phyloP scores from a whole-genome alignment of 2,329 filamentous ascomycete genomes.

The Fusarium marasasianum region DNA sequence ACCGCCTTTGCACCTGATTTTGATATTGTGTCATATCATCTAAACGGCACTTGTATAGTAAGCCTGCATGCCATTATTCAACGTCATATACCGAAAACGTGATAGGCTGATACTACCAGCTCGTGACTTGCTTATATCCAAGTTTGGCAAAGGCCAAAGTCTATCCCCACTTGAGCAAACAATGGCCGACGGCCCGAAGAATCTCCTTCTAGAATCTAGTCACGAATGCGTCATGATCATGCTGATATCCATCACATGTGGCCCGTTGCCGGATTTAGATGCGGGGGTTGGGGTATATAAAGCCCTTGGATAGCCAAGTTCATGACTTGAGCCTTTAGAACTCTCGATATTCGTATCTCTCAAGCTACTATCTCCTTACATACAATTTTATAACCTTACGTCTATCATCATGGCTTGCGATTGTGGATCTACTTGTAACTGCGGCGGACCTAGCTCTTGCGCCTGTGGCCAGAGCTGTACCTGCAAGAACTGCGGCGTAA shows the following conservation, averaged over 20 bases:
- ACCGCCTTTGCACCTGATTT: too few relatives aligned
- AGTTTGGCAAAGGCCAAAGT: background rate
- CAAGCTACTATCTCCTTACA: fast-evolving
- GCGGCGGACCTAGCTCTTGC: background rate
- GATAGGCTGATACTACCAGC: background rate
- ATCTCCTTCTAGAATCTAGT: background rate
- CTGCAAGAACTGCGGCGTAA: conserved; percentile 23
- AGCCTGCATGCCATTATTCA: too few relatives aligned
- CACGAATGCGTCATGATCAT: conserved; percentile 10
- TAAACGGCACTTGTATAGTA: background rate
- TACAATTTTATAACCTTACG: background rate
- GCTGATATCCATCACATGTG: background rate
- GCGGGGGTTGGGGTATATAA: conserved; percentile 22
- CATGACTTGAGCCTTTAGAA: background rate
- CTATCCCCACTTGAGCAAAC: background rate
- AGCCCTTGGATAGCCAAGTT: background rate
- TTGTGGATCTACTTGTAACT: conserved; percentile 13
- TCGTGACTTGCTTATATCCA: background rate
- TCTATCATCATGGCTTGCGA: conserved; percentile 8
- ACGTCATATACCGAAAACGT: background rate
- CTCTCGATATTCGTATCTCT: too few relatives aligned
- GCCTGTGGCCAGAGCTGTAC: conserved; percentile 8
- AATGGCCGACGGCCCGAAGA: background rate
- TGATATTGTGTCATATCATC: background rate
- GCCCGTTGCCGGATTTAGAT: background rate